Evolutionary conservation across 129 eudicot genomes (phyloP), one percentile per base, ranked within the genome.

Genomic region (Flaveria robusta): DNA sequence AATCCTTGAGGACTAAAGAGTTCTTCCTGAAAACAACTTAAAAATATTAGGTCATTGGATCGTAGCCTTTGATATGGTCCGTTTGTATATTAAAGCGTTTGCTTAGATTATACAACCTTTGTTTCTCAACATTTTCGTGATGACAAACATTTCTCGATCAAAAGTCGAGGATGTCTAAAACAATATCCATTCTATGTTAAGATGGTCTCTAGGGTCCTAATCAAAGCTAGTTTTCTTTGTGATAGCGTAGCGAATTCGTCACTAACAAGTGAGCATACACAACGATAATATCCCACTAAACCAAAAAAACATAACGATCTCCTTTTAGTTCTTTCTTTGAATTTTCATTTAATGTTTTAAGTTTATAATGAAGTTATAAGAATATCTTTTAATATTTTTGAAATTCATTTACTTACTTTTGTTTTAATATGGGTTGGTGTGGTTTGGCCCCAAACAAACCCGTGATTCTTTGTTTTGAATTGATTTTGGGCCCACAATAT

Each of bases 401-500:
- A 1, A 7, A 27, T 63, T 27, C 22, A 63, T 13, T 31, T 31
- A 27, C 12, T 63, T 63, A 31, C 37, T 31, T 31, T 31, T 63
- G 29, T 43, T 63, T 63, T 63, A 16, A 63, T 63, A 7, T 31
- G 45, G 24, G 73, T 42, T 41, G 54, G 72, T 67, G 29, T 74
- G 77, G 14, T 65, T 51, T 11, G 39, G 65, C 13, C 26, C 73
- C 73, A 34, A 76, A 29, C 63, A 31, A 31, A 31, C 37, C 51
- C 80, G 64, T 75, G 80, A 75, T 59, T 29, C 27, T 16, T 51
- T 37, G 10, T 66, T 51, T 76, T 58, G 26, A 39, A 58, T 74
- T 59, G 56, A 74, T 58, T 72, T 41, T 58, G 77, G 77, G 69
- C 13, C 77, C 77, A 58, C 77, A 27, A 14, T 41, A 68, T 58